Conservation (phyloP, 1,284 basidiomycete genomes). For the Cryptococcus hybrid region DNA sequence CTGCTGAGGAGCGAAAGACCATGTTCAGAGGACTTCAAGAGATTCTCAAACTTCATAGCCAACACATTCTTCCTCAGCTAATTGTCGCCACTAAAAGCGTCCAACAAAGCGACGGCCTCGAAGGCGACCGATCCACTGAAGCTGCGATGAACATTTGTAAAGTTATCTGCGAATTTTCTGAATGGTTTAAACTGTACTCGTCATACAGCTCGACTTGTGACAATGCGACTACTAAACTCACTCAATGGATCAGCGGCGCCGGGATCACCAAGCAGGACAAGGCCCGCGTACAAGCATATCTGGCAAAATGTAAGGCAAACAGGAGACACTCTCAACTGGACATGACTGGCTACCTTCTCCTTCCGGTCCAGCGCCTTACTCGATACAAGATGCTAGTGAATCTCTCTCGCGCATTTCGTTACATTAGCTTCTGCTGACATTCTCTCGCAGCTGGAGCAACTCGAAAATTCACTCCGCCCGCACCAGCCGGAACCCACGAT, state of each 20-base stretch:
- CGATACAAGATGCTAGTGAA: slow-evolving; percentile 1
- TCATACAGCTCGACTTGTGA: neutral
- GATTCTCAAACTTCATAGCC: neutral
- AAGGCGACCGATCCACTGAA: neutral
- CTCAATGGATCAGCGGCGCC: neutral
- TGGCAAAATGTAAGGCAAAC: neutral
- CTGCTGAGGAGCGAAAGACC: neutral
- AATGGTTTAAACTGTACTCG: slow-evolving; percentile 2
- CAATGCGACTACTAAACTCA: neutral
- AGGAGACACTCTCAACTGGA: neutral
- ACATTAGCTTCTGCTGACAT: neutral
- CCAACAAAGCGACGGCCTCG: neutral
- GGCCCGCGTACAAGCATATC: neutral
- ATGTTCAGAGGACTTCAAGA: neutral
- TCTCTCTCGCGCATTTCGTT: neutral
- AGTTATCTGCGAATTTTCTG: neutral
- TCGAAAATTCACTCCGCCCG: slow-evolving; percentile 75
- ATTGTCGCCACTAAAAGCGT: neutral
- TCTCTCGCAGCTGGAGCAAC: slow-evolving; percentile 60
- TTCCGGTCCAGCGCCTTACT: slow-evolving; percentile 1
- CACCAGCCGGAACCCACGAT: slow-evolving; percentile 63
- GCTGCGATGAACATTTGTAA: neutral
- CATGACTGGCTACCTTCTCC: neutral
- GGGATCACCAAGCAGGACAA: neutral
- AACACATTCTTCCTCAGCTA: neutral